A percentile compares a stretch with the other conserved stretches of the same genome.
Conservation (phyloP, 2,329 filamentous ascomycete species). For the Cordyceps cicadae region DNA sequence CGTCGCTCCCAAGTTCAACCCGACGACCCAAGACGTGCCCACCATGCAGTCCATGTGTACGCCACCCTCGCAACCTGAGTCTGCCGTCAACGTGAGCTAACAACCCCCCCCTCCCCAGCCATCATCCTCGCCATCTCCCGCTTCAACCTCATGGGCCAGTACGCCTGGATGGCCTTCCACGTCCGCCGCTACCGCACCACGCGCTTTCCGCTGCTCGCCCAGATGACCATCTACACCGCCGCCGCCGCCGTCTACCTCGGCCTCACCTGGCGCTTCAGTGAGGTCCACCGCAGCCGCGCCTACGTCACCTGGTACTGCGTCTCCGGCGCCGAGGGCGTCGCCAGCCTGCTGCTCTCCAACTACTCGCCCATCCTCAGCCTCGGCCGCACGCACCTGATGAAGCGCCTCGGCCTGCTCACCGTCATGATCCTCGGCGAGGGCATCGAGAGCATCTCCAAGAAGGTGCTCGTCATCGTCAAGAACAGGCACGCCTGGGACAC, state of each 20-base stretch:
- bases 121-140: slow-evolving; percentile 45
- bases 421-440: slow-evolving; percentile 60
- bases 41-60: slow-evolving; percentile 35
- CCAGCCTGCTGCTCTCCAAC: slow-evolving; percentile 45
- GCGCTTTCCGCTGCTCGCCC: slow-evolving; percentile 26
- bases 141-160: slow-evolving; percentile 44
- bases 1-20: slow-evolving; percentile 42
- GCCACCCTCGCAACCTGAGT: slow-evolving; percentile 9
- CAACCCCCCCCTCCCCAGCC: slow-evolving; percentile 17
- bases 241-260: slow-evolving; percentile 33
- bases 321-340: slow-evolving; percentile 42
- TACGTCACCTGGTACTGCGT: slow-evolving; percentile 45
- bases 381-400: slow-evolving; percentile 53
- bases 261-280: slow-evolving; percentile 30
- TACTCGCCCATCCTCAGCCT: slow-evolving; percentile 50
- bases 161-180: slow-evolving; percentile 38
- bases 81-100: not conserved
- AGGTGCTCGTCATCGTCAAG: slow-evolving; percentile 43
- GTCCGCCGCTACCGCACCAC: slow-evolving; percentile 32
- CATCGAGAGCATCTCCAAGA: slow-evolving; percentile 47
- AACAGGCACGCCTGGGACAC: slow-evolving; percentile 31
- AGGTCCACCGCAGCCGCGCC: slow-evolving; percentile 24
- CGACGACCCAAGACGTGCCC: slow-evolving; percentile 26
- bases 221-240: slow-evolving; percentile 27
- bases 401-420: slow-evolving; percentile 55